These are phyloP conservation scores for Podochytrium sp. DNA, from an alignment of 192 early-diverging fungal species.

Conservation along the genomic window DNA sequence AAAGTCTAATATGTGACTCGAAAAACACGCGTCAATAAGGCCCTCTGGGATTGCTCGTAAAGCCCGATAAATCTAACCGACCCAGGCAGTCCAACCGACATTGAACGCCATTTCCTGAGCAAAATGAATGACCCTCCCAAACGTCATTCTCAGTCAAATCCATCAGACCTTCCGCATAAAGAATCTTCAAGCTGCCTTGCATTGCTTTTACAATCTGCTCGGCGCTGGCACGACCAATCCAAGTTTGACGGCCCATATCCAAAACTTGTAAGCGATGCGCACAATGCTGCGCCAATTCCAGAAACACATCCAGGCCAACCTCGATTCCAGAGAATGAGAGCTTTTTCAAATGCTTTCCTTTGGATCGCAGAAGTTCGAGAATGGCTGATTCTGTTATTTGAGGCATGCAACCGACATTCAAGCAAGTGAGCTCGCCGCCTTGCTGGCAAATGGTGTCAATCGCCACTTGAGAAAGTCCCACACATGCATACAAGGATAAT, in stretches of 20 bases:
- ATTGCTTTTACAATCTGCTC: not conserved
- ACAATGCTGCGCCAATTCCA: not conserved
- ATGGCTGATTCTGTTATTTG: not conserved
- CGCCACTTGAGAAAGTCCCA: not conserved
- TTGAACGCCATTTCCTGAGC: not conserved
- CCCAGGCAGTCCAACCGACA: not conserved
- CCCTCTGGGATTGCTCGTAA: not conserved
- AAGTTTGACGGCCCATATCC: constrained; percentile 2
- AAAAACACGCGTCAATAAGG: too few species aligned
- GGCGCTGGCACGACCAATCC: constrained; percentile 1
- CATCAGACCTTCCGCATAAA: not conserved
- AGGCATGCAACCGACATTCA: not conserved
- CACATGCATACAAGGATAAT: not conserved
- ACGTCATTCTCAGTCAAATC: not conserved
- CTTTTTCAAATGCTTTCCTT: not conserved
- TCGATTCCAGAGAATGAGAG: not conserved
- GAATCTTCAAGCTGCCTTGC: not conserved
- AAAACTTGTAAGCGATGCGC: not conserved
- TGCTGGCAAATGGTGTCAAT: not conserved
- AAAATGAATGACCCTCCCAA: not conserved
- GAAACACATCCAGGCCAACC: not conserved
- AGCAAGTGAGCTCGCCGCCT: not conserved
- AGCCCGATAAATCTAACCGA: constrained; percentile 2
- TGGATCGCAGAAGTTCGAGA: not conserved
- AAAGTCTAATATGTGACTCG: too few species aligned